Evolutionary conservation across 2,329 filamentous ascomycete genomes (phyloP).

Genomic region (Penicillium sclerotiorum): DNA sequence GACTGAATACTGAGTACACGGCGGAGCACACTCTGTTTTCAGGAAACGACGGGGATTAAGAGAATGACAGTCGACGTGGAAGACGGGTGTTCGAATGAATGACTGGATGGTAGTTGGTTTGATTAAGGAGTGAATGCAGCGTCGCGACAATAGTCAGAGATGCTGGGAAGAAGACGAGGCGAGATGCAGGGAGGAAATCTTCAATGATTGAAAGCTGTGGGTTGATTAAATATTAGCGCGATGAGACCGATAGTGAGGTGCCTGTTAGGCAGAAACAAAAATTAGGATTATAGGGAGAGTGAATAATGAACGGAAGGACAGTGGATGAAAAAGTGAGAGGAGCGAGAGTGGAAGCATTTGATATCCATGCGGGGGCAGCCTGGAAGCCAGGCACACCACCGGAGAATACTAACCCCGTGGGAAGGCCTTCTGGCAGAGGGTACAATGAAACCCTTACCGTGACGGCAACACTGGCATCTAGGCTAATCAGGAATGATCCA

Average conservation of each 20-base stretch:
- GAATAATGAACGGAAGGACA: conserved; percentile 3
- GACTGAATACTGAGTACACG: conserved; percentile 43
- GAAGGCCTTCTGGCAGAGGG: conserved; percentile 43
- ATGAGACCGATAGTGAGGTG: no score
- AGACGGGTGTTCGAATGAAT: conserved; percentile 44
- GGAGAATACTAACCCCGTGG: conserved; percentile 46
- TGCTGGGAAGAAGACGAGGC: conserved; percentile 32
- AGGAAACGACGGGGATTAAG: conserved; percentile 47
- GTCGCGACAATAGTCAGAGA: conserved; percentile 43
- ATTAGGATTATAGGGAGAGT: conserved; percentile 8
- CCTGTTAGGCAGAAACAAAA: neutral
- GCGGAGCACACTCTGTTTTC: conserved; percentile 19
- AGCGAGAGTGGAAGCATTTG: conserved; percentile 8
- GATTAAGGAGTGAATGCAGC: conserved; percentile 51
- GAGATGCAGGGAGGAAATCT: conserved; percentile 33
- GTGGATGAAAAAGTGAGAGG: conserved; percentile 15
- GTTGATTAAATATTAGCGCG: conserved; percentile 34
- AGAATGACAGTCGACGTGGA: conserved; percentile 55
- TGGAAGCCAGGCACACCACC: conserved; percentile 26
- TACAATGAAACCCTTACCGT: conserved; percentile 47
- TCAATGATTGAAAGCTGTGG: conserved; percentile 35
- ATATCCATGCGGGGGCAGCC: conserved; percentile 18
- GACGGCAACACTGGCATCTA: conserved; percentile 49
- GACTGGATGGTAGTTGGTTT: conserved; percentile 62
- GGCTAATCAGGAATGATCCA: conserved; percentile 47